phyloP scores from a whole-genome alignment of 148 eudicot species.

The Cornus suecica region DNA sequence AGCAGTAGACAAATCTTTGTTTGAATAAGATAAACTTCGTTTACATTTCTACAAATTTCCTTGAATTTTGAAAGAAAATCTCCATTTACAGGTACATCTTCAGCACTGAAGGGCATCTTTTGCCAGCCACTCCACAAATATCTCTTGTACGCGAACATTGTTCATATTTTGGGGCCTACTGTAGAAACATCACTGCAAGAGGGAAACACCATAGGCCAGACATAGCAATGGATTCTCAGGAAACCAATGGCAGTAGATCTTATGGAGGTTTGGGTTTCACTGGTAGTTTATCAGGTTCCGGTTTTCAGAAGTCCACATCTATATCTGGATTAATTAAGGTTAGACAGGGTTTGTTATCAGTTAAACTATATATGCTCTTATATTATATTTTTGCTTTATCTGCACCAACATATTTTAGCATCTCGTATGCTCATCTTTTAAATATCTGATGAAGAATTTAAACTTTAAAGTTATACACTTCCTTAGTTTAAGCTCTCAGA shows the following conservation, averaged over 20 bases:
- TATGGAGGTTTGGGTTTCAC: slow-evolving; percentile 27
- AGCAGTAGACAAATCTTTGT: background rate
- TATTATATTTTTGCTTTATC: background rate
- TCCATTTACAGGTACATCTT: slow-evolving; percentile 66
- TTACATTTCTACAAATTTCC: background rate
- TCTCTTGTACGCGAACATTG: slow-evolving; percentile 79
- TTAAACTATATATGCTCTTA: background rate
- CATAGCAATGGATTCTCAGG: slow-evolving; percentile 30
- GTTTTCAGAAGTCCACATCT: slow-evolving; percentile 31
- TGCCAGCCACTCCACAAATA: slow-evolving; percentile 89
- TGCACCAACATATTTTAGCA: background rate
- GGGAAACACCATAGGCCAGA: slow-evolving; percentile 34
- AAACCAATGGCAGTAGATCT: slow-evolving; percentile 43
- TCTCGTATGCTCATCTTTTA: background rate
- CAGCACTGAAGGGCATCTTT: slow-evolving; percentile 94
- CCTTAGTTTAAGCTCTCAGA: too few species aligned
- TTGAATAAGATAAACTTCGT: background rate
- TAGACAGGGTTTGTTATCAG: slow-evolving; percentile 11
- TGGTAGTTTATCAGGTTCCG: slow-evolving; percentile 24
- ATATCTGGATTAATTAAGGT: slow-evolving; percentile 78
- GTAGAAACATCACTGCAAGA: slow-evolving; percentile 48
- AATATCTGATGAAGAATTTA: too few species aligned
- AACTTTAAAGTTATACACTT: too few species aligned
- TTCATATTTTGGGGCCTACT: slow-evolving; percentile 81
- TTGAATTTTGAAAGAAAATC: background rate